Conservation (phyloP, 441 rosid species). For the Melianthus villosus region DNA sequence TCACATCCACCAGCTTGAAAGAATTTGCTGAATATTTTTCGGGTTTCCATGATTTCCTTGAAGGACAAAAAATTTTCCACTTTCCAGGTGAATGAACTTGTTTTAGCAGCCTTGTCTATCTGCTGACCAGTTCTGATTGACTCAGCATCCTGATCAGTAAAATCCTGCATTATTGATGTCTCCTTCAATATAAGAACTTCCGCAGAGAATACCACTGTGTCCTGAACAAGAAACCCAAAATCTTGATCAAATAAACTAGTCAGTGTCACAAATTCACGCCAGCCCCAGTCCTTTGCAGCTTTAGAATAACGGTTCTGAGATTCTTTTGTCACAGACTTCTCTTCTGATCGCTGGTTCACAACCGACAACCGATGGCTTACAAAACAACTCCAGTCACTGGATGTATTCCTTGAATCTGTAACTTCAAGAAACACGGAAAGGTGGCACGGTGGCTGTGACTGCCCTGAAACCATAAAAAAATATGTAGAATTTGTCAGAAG, state of each 20-base stretch:
- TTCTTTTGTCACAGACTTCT: slow-evolving; percentile 87
- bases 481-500: slow-evolving; percentile 22
- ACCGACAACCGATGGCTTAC: slow-evolving; percentile 95
- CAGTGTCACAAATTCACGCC: slow-evolving; percentile 99
- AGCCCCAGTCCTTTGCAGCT: slow-evolving; percentile 99
- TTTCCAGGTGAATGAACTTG: slow-evolving; percentile 89
- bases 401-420: slow-evolving; percentile 82
- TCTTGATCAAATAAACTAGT: slow-evolving; percentile 97
- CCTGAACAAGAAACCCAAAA: slow-evolving; percentile 94
- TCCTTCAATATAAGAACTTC: slow-evolving; percentile 98
- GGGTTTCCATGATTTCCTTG: slow-evolving; percentile 91
- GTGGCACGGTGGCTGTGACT: slow-evolving; percentile 99
- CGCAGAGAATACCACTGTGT: slow-evolving; percentile 78
- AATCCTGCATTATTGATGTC: slow-evolving; percentile 70
- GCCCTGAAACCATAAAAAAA: slow-evolving; percentile 82
- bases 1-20: slow-evolving; percentile 98
- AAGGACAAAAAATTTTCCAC: slow-evolving; percentile 92
- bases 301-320: slow-evolving; percentile 97
- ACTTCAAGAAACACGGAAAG: slow-evolving; percentile 99
- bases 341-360: slow-evolving; percentile 82
- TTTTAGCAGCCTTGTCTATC: slow-evolving; percentile 40
- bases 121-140: slow-evolving; percentile 24
- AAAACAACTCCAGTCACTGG: slow-evolving; percentile 96
- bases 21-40: slow-evolving; percentile 94
- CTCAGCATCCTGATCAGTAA: slow-evolving; percentile 41